These are phyloP conservation scores for Umbelopsis sp. DNA, from an alignment of 371 early-diverging fungal species.

Conservation along the genomic window DNA sequence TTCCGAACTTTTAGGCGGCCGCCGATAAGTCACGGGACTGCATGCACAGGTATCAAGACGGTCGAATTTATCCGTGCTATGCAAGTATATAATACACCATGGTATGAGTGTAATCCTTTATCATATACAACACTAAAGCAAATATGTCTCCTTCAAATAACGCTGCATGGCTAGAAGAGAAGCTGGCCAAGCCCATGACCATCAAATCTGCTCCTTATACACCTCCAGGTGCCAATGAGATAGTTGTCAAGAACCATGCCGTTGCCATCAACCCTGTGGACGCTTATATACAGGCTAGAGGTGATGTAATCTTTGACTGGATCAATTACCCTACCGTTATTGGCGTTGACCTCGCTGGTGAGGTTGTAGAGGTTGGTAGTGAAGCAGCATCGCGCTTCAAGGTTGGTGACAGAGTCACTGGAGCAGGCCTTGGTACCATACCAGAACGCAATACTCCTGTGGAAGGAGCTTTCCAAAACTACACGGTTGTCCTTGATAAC, in stretches of 20 bases:
- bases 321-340: not conserved
- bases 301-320: not conserved
- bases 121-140: no score
- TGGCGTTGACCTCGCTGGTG: not conserved
- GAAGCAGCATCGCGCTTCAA: slow-evolving; percentile 12
- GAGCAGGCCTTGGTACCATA: not conserved
- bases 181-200: not conserved
- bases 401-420: slow-evolving; percentile 45
- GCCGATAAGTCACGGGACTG: no score
- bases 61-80: no score
- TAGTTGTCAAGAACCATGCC: slow-evolving; percentile 15
- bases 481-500: slow-evolving; percentile 11
- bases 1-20: no score
- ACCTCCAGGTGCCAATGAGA: slow-evolving; percentile 14
- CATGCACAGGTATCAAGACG: no score
- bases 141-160: not conserved
- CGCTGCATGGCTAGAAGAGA: not conserved
- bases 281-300: not conserved
- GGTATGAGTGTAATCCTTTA: no score
- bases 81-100: no score
- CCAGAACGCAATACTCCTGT: not conserved
- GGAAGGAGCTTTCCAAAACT: slow-evolving; percentile 23
- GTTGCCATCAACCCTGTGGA: slow-evolving; percentile 21
- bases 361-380: not conserved
- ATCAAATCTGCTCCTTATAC: slow-evolving; percentile 15